Conservation (phyloP, 2,329 filamentous ascomycete species). For the Aspergillus sp. region DNA sequence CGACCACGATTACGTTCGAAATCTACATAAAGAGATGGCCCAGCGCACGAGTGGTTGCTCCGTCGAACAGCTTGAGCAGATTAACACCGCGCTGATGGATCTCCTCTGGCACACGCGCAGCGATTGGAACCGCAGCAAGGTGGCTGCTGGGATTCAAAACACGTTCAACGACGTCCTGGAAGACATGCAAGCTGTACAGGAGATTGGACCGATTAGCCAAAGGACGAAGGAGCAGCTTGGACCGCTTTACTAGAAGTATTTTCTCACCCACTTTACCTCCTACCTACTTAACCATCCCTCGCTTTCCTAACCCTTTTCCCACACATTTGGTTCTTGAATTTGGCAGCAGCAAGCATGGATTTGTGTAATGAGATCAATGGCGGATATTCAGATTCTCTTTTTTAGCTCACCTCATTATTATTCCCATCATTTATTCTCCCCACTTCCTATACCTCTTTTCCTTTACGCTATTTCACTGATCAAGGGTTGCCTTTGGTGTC, state of each 20-base stretch:
- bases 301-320: background rate
- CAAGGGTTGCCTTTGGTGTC: constrained; percentile 7
- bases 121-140: constrained; percentile 80
- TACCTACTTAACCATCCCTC: background rate
- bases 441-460: constrained; percentile 7
- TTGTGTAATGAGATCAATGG: constrained; percentile 20
- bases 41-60: constrained; percentile 71
- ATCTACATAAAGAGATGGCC: constrained; percentile 64
- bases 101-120: constrained; percentile 76
- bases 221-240: constrained; percentile 33
- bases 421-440: background rate
- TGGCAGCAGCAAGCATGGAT: constrained; percentile 15
- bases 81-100: constrained; percentile 88
- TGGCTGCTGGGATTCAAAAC: constrained; percentile 61
- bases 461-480: constrained; percentile 2
- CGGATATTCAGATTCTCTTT: constrained; percentile 9
- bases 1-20: constrained; percentile 53
- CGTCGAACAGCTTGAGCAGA: constrained; percentile 92
- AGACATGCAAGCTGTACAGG: constrained; percentile 58
- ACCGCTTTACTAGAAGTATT: constrained; percentile 11
- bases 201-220: constrained; percentile 37
- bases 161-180: constrained; percentile 70
- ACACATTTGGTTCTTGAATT: constrained; percentile 12
- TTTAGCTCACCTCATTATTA: background rate
- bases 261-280: background rate